These are phyloP conservation scores for Trichomonas tenax DNA, from an alignment of 208 protist genomes.

Conservation along the genomic window DNA sequence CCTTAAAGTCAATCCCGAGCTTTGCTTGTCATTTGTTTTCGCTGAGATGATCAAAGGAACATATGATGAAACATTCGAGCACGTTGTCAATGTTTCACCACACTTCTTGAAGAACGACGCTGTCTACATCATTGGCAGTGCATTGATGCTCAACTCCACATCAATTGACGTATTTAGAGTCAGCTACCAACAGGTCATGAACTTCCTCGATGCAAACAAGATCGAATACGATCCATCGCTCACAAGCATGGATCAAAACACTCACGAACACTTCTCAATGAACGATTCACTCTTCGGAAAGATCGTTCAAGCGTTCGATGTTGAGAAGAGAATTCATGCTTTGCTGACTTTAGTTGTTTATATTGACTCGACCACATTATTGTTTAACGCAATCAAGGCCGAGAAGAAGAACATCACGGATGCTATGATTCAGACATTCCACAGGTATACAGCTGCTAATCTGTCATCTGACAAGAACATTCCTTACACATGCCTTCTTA, in stretches of 20 bases:
- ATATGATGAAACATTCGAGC: neutral
- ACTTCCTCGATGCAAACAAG: neutral
- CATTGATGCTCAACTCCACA: neutral
- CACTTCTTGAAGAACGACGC: neutral
- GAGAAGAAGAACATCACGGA: neutral
- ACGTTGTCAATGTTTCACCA: neutral
- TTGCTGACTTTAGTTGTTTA: neutral
- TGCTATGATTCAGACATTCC: neutral
- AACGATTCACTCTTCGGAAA: neutral
- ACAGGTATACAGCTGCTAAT: neutral
- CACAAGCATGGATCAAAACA: neutral
- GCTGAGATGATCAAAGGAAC: neutral
- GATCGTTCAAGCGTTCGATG: neutral
- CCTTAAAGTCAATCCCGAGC: neutral
- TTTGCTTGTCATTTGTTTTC: neutral
- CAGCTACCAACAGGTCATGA: neutral
- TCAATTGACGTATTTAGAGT: neutral
- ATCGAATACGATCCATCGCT: neutral
- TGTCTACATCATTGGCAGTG: neutral
- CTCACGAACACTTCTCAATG: neutral
- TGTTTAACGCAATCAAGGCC: neutral
- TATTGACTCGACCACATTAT: neutral
- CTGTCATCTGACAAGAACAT: neutral
- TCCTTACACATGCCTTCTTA: neutral
- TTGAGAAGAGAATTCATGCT: neutral